phyloP scores from a whole-genome alignment of 768 basidiomycete species.

The Psilocybe cyanescens region DNA sequence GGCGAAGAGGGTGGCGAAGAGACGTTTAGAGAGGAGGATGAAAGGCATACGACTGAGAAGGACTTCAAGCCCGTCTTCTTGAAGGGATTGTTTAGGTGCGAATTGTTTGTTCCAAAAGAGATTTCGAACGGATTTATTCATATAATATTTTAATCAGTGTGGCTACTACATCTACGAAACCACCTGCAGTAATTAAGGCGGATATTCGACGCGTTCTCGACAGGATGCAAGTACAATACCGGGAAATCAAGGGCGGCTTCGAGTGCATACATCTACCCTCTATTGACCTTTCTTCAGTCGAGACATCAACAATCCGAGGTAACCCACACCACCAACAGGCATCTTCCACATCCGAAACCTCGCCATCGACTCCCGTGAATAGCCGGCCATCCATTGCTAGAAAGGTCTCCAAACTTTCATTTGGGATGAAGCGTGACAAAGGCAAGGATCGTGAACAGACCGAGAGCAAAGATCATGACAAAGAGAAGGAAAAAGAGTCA shows the following conservation, averaged over 20 bases:
- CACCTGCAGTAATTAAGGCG: slow-evolving; percentile 75
- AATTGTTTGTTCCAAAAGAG: slow-evolving; percentile 8
- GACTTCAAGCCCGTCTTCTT: slow-evolving; percentile 94
- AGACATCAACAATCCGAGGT: slow-evolving; percentile 32
- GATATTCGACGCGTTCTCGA: slow-evolving; percentile 90
- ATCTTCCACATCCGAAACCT: slow-evolving; percentile 49
- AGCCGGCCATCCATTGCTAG: slow-evolving; percentile 63
- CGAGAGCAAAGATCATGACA: slow-evolving; percentile 45
- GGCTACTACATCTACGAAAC: slow-evolving; percentile 92
- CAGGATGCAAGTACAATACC: slow-evolving; percentile 94
- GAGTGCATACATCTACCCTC: slow-evolving; percentile 96
- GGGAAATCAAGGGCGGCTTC: slow-evolving; percentile 88
- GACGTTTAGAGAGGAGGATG: slow-evolving; percentile 51
- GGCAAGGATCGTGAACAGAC: slow-evolving; percentile 53
- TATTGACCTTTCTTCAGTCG: slow-evolving; percentile 85
- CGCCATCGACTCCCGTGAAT: slow-evolving; percentile 32
- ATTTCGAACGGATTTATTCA: not conserved
- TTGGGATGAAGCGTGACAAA: slow-evolving; percentile 62
- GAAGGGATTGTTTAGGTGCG: slow-evolving; percentile 93
- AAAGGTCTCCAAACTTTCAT: slow-evolving; percentile 81
- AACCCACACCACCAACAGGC: slow-evolving; percentile 39
- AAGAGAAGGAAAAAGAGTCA: slow-evolving; percentile 39
- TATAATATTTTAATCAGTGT: slow-evolving; percentile 54
- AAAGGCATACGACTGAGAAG: slow-evolving; percentile 58
- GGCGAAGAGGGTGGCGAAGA: slow-evolving; percentile 40